Base-by-base conservation (phyloP, 139 green algal genomes). In the Picochlorum sp. region DNA sequence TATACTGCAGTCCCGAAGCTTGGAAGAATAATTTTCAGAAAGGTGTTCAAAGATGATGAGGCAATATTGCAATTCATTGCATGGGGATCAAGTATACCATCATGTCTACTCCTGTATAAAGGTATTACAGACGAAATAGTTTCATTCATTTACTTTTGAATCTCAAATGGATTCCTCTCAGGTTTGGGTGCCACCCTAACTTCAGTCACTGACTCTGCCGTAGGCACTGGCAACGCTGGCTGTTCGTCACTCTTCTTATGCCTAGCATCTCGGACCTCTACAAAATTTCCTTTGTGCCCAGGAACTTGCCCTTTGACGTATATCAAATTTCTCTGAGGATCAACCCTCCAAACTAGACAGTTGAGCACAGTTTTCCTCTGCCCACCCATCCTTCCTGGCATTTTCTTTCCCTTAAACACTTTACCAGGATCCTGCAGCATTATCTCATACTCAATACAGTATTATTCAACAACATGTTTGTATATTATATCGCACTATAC, bases 391-490 rank as follows among this genome's bases (percentile, higher is more conserved):
- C 81, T 79, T 6, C 93, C 93, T 0, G 93, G 68, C 88, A 99
- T 94, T 73, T 96, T 96, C 74, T 97, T 98, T 55, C 89, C 91
- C 68, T 95, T 94, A 76, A 87, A 98, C 35, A 96, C 81, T 57
- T 80, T 87, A 28, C 88, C 89, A 0, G 87, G 86, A 72, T 91
- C 84, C 49, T n/a, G n/a, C n/a, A n/a, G n/a, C n/a, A n/a, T n/a
- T n/a, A n/a, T n/a, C n/a, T n/a, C 85, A 75, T 14, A 59, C 33
- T 14, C 10, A n/a, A n/a, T n/a, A n/a, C n/a, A n/a, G n/a, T n/a
- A n/a, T n/a, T n/a, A n/a, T n/a, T n/a, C n/a, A n/a, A n/a, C n/a
- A n/a, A n/a, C n/a, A n/a, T n/a, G n/a, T n/a, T n/a, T n/a, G 10
- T 59, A 12, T 44, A 29, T 24, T 39, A 29, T 29, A 59, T 6